phyloP scores from a whole-genome alignment of 331 rosid species.

The Acacia pycnantha region DNA sequence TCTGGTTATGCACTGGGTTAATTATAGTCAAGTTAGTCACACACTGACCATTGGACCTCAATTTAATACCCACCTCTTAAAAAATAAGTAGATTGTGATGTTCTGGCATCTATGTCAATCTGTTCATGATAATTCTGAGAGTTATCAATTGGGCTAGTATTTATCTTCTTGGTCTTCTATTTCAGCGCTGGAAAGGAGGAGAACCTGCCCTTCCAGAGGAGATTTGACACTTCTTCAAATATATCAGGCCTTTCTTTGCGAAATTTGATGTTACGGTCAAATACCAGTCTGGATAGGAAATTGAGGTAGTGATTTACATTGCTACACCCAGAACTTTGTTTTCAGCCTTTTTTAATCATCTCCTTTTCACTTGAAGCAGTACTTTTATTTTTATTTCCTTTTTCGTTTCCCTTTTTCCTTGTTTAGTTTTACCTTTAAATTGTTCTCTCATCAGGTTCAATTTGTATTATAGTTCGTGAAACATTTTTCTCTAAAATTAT shows the following conservation, averaged over 20 bases:
- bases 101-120: not conserved
- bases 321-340: slow-evolving; percentile 12
- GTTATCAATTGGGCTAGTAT: slow-evolving; percentile 17
- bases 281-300: slow-evolving; percentile 62
- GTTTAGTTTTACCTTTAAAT: slow-evolving; percentile 13
- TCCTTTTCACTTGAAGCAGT: slow-evolving; percentile 13
- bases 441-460: slow-evolving; percentile 13
- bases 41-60: not conserved
- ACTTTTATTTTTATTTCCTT: not conserved
- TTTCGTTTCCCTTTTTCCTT: not conserved
- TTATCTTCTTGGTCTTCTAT: slow-evolving; percentile 28
- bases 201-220: slow-evolving; percentile 60
- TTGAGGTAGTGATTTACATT: slow-evolving; percentile 53
- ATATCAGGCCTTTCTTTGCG: slow-evolving; percentile 66
- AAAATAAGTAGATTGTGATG: not conserved
- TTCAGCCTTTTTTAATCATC: not conserved
- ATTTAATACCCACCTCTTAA: not conserved
- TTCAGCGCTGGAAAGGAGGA: slow-evolving; percentile 79
- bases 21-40: not conserved
- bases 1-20: slow-evolving; percentile 21
- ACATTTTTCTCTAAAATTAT: slow-evolving; percentile 20
- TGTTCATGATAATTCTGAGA: not conserved
- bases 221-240: slow-evolving; percentile 67
- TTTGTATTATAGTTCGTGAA: slow-evolving; percentile 1
- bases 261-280: slow-evolving; percentile 76